Base-by-base conservation (phyloP, 495 filamentous ascomycete species). In the Trichoderma parareesei region DNA sequence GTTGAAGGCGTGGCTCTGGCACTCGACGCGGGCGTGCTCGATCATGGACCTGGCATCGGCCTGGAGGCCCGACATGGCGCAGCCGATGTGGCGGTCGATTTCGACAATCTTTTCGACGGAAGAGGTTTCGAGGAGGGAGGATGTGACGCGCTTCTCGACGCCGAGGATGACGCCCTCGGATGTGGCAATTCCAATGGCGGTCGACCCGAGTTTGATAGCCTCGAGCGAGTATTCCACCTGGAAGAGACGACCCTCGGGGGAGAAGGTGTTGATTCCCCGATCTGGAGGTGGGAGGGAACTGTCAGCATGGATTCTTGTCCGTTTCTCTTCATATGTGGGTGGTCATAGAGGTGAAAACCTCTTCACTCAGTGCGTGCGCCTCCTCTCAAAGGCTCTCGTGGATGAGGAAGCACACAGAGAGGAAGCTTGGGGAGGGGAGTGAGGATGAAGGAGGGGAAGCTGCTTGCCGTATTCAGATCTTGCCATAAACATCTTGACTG, bases 221-320 rank as follows among this genome's bases (percentile, higher is more conserved):
- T 98, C 94, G 68, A 98, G 90, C 65, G 95, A 98, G 86, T 98
- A 98, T 89, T 98, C 94, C 80, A 98, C 94, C 84, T 98, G 94
- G 87, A 98, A 98, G 77, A 98, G 89, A 81, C 94, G 94, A 71
- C 94, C 94, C 85, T 98, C 94, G 60, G 94, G 94, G 69, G 94
- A 98, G 89, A 98, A 98, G 85, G 94, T 98, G 85, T 98, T 98
- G 86, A 98, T 97, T 73, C 94, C 95, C 78, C 95, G 95, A 82
- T 98, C 94, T 98, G 70, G 65, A 70, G 67, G 72, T 73, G 65
- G 49, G 60, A 35, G 18, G 16, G 53, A 37, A 57, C 48, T 10
- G 69, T 78, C 77, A 81, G 77, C 64, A 38, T 10, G 37, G 3
- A 37, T 27, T 27, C 18, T 49, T 49, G 46, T n/a, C 46, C 8